phyloP scores from a whole-genome alignment of 2,329 filamentous ascomycete genomes.

The Nigrospora sphaerica region DNA sequence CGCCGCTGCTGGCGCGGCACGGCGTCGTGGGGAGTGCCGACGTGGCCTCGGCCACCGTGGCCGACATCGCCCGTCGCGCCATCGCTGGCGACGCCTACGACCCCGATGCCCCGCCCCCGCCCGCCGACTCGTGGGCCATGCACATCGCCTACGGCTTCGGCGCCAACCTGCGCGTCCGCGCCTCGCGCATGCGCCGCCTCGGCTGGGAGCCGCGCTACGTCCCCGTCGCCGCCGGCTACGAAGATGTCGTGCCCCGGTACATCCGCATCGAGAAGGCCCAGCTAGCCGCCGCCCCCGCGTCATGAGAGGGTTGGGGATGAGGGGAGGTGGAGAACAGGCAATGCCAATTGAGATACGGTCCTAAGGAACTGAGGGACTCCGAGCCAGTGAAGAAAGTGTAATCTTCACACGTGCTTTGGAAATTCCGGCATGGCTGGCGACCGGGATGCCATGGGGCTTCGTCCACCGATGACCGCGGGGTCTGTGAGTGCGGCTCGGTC shows the following conservation, averaged over 20 bases:
- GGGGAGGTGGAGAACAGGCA: too few relatives aligned
- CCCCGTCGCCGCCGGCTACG: neutral
- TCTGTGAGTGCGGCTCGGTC: too few relatives aligned
- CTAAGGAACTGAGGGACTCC: too few relatives aligned
- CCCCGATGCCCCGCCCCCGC: slow-evolving; percentile 8
- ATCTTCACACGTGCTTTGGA: too few relatives aligned
- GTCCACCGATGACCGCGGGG: too few relatives aligned
- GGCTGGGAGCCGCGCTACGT: slow-evolving; percentile 7
- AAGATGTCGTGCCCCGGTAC: neutral
- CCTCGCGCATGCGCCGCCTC: slow-evolving; percentile 6
- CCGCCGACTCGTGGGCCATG: slow-evolving; percentile 10
- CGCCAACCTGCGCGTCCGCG: slow-evolving; percentile 8
- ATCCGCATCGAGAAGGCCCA: neutral
- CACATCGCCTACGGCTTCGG: slow-evolving; percentile 10
- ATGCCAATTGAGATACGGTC: too few relatives aligned
- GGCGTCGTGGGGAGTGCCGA: slow-evolving; percentile 6
- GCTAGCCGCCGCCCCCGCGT: too few relatives aligned
- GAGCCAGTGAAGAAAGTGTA: too few relatives aligned
- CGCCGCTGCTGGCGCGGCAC: slow-evolving; percentile 4
- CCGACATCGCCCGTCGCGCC: slow-evolving; percentile 8
- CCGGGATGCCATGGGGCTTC: too few relatives aligned
- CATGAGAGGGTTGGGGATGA: too few relatives aligned
- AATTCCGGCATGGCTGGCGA: too few relatives aligned
- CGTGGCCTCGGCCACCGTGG: slow-evolving; percentile 7
- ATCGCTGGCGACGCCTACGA: slow-evolving; percentile 9